Evolutionary conservation across 2,329 filamentous ascomycete genomes (phyloP).

Genomic region (Hortaea werneckii): DNA sequence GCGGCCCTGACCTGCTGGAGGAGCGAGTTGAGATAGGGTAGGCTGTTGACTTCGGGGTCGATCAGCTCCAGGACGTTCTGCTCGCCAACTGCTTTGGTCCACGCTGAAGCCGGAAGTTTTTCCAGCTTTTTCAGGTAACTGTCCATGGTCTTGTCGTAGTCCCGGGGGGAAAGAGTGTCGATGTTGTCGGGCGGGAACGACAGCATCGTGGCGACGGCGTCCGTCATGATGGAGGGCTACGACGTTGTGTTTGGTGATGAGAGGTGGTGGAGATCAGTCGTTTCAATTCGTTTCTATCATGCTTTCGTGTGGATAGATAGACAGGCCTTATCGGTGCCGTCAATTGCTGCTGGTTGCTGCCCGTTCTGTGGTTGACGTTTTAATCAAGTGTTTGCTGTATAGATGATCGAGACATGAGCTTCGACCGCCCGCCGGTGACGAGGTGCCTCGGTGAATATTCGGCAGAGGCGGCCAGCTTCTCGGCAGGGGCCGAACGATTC

Average conservation of each 20-base stretch:
- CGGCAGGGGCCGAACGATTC: too few species aligned
- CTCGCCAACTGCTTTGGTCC: constrained; percentile 28
- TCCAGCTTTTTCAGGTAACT: constrained; percentile 26
- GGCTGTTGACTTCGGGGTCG: constrained; percentile 48
- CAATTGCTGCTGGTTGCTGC: too few species aligned
- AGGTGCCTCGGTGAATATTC: too few species aligned
- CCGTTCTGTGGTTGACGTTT: too few species aligned
- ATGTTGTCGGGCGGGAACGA: constrained; percentile 26
- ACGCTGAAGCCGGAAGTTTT: constrained; percentile 24
- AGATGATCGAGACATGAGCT: too few species aligned
- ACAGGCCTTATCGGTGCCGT: too few species aligned
- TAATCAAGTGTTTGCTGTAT: too few species aligned
- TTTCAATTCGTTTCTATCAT: too few species aligned
- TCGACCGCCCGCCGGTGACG: too few species aligned
- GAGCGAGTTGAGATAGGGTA: constrained; percentile 49
- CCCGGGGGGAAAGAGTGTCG: constrained; percentile 22
- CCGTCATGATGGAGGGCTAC: constrained; percentile 14
- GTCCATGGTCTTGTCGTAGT: constrained; percentile 30
- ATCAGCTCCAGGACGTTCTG: constrained; percentile 36
- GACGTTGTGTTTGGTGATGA: background rate
- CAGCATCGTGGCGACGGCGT: constrained; percentile 13
- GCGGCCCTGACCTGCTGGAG: constrained; percentile 24
- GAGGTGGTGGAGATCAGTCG: background rate
- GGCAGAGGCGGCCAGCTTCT: too few species aligned
- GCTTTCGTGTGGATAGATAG: too few species aligned